Evolutionary conservation across 2,329 filamentous ascomycete genomes (phyloP).

Genomic region (Xylariomycetidae sp.): DNA sequence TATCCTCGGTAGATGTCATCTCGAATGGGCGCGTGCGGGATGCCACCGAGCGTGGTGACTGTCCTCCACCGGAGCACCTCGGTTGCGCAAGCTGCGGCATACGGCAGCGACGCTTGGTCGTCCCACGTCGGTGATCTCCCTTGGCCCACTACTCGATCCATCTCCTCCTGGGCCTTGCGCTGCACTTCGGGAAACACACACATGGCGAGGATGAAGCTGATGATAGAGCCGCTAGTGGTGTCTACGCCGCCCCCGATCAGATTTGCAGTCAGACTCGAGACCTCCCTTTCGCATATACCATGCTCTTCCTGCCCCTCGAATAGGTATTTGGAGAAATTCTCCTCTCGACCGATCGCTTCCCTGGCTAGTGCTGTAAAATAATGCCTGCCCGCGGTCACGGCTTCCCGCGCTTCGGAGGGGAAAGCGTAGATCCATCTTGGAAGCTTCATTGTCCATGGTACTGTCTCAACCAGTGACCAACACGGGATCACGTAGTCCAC

Average conservation of each 20-base stretch:
- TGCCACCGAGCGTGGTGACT: no score
- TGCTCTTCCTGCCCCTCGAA: not conserved
- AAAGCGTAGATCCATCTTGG: not conserved
- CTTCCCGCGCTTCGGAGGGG: no score
- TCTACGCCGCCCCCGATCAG: slow-evolving; percentile 1
- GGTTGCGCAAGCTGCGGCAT: not conserved
- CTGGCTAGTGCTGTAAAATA: no score
- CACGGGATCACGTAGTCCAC: not conserved
- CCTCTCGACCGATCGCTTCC: no score
- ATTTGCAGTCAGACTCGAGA: not conserved
- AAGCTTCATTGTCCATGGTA: not conserved
- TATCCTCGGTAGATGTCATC: no score
- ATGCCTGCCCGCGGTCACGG: no score
- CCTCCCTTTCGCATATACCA: no score
- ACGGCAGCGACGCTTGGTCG: not conserved
- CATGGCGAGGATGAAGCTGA: slow-evolving; percentile 44
- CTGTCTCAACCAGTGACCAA: not conserved
- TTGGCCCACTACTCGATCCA: slow-evolving; percentile 36
- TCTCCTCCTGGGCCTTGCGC: slow-evolving; percentile 43
- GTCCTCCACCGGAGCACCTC: slow-evolving; percentile 1
- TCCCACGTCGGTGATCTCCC: not conserved
- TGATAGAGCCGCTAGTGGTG: slow-evolving; percentile 16
- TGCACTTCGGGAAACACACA: slow-evolving; percentile 44
- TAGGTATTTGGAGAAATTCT: slow-evolving; percentile 1
- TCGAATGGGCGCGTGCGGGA: no score